Evolutionary conservation across 2,329 filamentous ascomycete genomes (phyloP), one percentile per base, ranked within the genome.

Genomic region (Pseudocercospora ulei): DNA sequence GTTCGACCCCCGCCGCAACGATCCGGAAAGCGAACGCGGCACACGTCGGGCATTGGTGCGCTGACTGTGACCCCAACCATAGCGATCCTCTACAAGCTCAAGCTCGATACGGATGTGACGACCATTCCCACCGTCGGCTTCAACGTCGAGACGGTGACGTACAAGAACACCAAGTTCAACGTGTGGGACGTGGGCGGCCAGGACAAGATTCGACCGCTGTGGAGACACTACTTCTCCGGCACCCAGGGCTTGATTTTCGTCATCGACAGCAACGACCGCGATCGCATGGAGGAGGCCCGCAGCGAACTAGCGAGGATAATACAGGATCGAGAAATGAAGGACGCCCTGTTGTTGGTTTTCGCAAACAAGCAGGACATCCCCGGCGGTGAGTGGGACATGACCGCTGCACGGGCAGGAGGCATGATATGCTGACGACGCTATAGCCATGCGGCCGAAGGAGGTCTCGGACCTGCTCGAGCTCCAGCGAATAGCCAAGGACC

Each of bases 161-260:
- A 94, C 73, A 95, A 95, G 75, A 96, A 96, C 65, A 87, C 95
- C 67, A 92, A 95, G 68, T 96, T 96, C 72, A 96, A 92, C 58
- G 88, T 96, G 49, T 96, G 88, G 88, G 88, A 96, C 70, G 88
- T 96, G 44, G 88, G 88, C 65, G 88, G 88, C 51, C 88, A 96
- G 72, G 88, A 96, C 75, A 96, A 96, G 79, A 96, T 96, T 60
- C 76, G 88, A 52, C 88, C 88, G 48, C 71, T 96, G 46, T 96
- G 88, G 88, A 80, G 88, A 67, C 88, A 96, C 71, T 96, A 96
- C 71, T 96, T 93, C 55, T 61, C 90, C 80, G 70, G 87, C 59
- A 96, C 90, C 44, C 90, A 96, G 70, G 90, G 87, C 58, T 75
- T 98, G 56, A 95, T 98, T 68, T 98, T 96, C 70, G 90, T 98